Base-by-base conservation (phyloP, 257 asterid genomes). In the Penstemon eatonii region DNA sequence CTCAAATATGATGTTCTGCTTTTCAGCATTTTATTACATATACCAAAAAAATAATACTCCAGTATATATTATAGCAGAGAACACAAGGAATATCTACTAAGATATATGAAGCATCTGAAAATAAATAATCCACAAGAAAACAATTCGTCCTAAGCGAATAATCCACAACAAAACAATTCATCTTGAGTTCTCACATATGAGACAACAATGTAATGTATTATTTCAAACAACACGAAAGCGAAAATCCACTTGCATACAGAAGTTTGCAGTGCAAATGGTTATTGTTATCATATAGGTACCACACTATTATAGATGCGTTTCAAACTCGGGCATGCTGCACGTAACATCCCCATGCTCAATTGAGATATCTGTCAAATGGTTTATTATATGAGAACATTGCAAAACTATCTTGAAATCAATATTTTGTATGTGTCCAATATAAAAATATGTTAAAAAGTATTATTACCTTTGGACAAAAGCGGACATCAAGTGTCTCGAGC, bases 401-500 rank as follows among this genome's bases (percentile, higher is more conserved):
- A 56, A 13, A 8, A 4, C 9, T 45, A 6, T 25, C 2, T 1
- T 1, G 56, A 33, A 3, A 46, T 15, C 9, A 8, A 5, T 45
- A 25, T 41, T 10, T n/a, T 39, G 39, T 5, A 54, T 13, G 8
- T 53, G 33, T 25, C 33, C 33, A 25, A 25, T 25, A 25, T 25
- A 25, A 0, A 25, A 25, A 25, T 25, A 1, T 25, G 33, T 49
- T 3, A 60, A 38, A 38, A 42, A 12, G 51, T 7, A 10, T 2
- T 38, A 67, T 57, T 41, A 91, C 99, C 96, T 91, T 94, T 0
- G 93, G 90, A 73, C 99, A 94, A 72, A 82, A 89, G 50, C 99
- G 99, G 55, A 94, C 98, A 59, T 94, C 99, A 8, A 94, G 96
- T 0, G 99, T 94, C 96, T 94, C 98, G 69, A 94, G 85, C 93